These are phyloP conservation scores for Ceratobasidium sp. DNA, from an alignment of 1,284 basidiomycete genomes.

Conservation along the genomic window DNA sequence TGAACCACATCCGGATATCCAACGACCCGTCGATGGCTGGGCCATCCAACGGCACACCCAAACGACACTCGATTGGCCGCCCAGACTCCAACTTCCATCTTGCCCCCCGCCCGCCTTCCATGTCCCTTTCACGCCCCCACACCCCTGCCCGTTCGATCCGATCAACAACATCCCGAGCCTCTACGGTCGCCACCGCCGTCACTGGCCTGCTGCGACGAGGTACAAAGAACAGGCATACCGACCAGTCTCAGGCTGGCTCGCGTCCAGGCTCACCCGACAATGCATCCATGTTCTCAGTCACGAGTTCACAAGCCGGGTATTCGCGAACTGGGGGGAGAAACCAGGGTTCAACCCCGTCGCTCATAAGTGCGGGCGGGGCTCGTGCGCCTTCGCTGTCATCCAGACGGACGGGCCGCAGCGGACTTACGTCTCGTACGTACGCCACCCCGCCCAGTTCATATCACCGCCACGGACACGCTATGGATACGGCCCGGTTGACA, in stretches of 20 bases:
- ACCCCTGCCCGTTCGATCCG: constrained; percentile 26
- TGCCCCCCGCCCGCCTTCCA: constrained; percentile 27
- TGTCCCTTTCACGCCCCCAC: constrained; percentile 18
- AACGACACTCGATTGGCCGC: constrained; percentile 31
- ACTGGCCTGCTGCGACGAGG: constrained; percentile 27
- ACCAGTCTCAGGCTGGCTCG: background rate
- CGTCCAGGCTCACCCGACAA: constrained; percentile 27
- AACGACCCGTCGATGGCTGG: background rate
- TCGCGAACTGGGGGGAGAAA: background rate
- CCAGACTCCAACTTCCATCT: constrained; percentile 36
- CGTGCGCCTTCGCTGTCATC: constrained; percentile 30
- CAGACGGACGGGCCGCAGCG: constrained; percentile 20
- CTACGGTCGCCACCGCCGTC: constrained; percentile 33
- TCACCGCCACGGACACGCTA: constrained; percentile 15
- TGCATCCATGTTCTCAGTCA: constrained; percentile 26
- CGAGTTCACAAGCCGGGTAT: constrained; percentile 16
- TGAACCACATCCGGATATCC: constrained; percentile 55
- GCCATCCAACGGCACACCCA: background rate
- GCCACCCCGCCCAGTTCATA: constrained; percentile 31
- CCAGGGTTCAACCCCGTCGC: constrained; percentile 2
- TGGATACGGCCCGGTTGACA: constrained; percentile 7
- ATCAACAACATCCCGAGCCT: constrained; percentile 29
- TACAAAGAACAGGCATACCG: constrained; percentile 7
- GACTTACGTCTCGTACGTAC: constrained; percentile 21
- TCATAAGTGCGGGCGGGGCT: background rate